phyloP scores from a whole-genome alignment of 2,329 filamentous ascomycete species.

The Aspergillus bombycis region DNA sequence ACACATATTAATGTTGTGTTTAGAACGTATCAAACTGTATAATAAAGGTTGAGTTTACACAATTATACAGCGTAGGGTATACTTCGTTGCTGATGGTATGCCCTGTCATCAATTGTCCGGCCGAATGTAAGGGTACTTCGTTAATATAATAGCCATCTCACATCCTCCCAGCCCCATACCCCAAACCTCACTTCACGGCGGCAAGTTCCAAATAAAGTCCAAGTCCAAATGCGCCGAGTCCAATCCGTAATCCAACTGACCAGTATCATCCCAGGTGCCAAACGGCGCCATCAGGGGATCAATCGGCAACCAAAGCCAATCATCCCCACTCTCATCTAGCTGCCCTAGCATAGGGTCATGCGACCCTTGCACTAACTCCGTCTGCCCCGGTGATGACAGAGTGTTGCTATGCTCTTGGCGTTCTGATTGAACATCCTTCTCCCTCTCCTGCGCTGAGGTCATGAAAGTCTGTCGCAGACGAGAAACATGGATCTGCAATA shows the following conservation, averaged over 20 bases:
- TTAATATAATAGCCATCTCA: not conserved
- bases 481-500: constrained; percentile 1
- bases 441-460: not conserved
- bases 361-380: not conserved
- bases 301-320: constrained; percentile 5
- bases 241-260: constrained; percentile 20
- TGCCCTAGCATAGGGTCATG: not conserved
- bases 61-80: no score
- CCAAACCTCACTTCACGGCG: not conserved
- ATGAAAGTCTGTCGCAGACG: not conserved
- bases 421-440: not conserved
- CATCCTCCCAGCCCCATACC: fast-evolving
- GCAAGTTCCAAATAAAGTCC: constrained; percentile 37
- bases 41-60: no score
- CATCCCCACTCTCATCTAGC: not conserved
- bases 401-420: not conserved
- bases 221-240: constrained; percentile 27
- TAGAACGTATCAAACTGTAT: no score
- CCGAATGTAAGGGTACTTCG: no score
- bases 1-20: no score
- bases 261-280: constrained; percentile 15
- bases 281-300: constrained; percentile 7
- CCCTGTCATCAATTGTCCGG: no score
- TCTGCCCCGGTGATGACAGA: not conserved
- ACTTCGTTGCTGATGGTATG: no score